Evolutionary conservation across 2,329 filamentous ascomycete species (phyloP).

Genomic region (Fusarium sp.): DNA sequence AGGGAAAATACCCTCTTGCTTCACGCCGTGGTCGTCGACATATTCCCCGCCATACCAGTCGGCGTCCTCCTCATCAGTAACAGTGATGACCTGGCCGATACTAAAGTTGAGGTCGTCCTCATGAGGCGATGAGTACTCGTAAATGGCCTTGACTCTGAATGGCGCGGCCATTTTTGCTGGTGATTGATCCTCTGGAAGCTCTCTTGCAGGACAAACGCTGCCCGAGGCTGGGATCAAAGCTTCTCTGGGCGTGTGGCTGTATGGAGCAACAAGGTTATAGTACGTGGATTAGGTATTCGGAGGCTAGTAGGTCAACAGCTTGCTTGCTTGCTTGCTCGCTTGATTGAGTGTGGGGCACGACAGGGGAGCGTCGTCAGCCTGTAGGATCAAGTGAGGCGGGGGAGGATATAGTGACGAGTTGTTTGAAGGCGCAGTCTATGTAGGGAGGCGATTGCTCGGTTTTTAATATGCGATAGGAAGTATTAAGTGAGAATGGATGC

Average conservation of each 20-base stretch:
- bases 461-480: conserved; percentile 8
- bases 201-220: conserved; percentile 43
- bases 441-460: conserved; percentile 34
- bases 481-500: conserved; percentile 19
- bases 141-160: conserved; percentile 96
- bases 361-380: conserved; percentile 46
- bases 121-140: conserved; percentile 91
- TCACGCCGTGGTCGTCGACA: conserved; percentile 76
- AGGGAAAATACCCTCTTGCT: conserved; percentile 88
- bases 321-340: conserved; percentile 30
- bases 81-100: conserved; percentile 88
- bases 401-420: conserved; percentile 23
- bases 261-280: conserved; percentile 32
- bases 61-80: conserved; percentile 89
- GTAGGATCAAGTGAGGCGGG: conserved; percentile 40
- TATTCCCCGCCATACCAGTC: conserved; percentile 97
- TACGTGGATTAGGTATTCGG: conserved; percentile 25
- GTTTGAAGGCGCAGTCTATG: conserved; percentile 24
- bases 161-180: conserved; percentile 70
- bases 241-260: conserved; percentile 41
- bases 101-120: conserved; percentile 94
- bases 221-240: conserved; percentile 42
- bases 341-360: conserved; percentile 44
- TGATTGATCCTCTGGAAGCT: conserved; percentile 48
- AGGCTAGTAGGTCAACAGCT: conserved; percentile 37